Evolutionary conservation across 2,329 filamentous ascomycete genomes (phyloP), one percentile per base, ranked within the genome.

Genomic region (Diaporthe destruens): DNA sequence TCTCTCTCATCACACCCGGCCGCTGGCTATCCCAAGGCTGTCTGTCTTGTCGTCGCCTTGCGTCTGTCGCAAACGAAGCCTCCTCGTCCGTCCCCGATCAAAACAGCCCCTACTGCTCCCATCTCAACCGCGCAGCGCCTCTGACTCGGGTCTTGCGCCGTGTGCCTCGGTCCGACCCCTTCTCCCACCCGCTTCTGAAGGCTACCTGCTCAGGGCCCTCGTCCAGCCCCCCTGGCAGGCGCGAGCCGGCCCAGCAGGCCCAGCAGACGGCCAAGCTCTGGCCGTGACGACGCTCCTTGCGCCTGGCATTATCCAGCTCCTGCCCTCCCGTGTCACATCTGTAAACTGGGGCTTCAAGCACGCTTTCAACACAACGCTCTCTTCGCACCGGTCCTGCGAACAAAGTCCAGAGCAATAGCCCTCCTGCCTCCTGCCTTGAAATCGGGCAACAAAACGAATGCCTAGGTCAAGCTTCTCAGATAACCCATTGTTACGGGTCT

Each of bases 401-500:
- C 25, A 25, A 53, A 53, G 47, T 44, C 51, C 57, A 59, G 11
- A 25, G 39, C n/a, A 63, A 39, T 16, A 66, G 61, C 51, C 20
- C 56, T 57, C 23, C n/a, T 66, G 14, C 34, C n/a, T n/a, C n/a
- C n/a, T n/a, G n/a, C n/a, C 12, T 56, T 32, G 44, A 55, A 12
- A 14, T 29, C 57, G 32, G 63, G 29, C 49, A 49, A 25, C 51
- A 54, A 53, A 47, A 71, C 76, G 39, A 56, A 84, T 84, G 83
- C 80, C 82, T 72, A 81, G 82, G 68, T 82, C 82, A 66, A 82
- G 82, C 75, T 81, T 84, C 75, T 83, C 82, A 11, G 82, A 84
- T 42, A 84, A 90, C 44, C 91, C 91, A 25, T 82, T 92, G 69
- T 84, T 94, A 77, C 89, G 91, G 77, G 93, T 96, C 75, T 95